Evolutionary conservation across 1,284 basidiomycete genomes (phyloP), one percentile per base, ranked within the genome.

Genomic region (Moniliella sp.): DNA sequence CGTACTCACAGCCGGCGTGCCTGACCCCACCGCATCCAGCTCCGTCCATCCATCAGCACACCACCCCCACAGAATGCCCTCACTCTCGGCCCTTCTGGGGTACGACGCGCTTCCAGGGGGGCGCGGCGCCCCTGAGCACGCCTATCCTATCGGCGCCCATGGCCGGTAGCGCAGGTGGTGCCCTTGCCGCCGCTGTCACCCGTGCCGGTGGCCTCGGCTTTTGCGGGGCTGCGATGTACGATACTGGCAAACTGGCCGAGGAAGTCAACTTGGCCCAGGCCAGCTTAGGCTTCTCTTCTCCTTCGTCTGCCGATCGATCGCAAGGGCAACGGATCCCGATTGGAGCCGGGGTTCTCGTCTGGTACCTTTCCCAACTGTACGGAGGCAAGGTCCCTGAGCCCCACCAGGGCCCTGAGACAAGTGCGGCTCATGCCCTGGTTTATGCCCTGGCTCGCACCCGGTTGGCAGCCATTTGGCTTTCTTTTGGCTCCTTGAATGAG

Each of bases 201-300:
- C 17, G 33, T 4, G 55, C 40, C 7, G 55, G 53, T 21, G 53
- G 48, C 7, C 44, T 58, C 8, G 55, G 55, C n/a, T 55, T 55
- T 33, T 42, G 57, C 31, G 55, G 53, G n/a, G 55, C 55, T 1
- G 55, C 53, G 19, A 50, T 48, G 30, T 47, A 40, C 28, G 34
- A 35, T 1, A 34, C 38, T 1, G 15, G 33, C 16, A 34, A 32
- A 18, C 37, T 58, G 5, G 27, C 36, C 9, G 11, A 27, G 15
- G 50, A 57, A 27, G 30, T 48, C 5, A 27, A 31, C 1, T 34
- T 38, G 16, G 52, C 48, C 1, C 33, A 15, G 13, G 17, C 4
- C 31, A 33, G 14, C 35, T 50, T 0, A 39, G 36, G 5, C 25
- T 40, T 11, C 19, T 31, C 3, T n/a, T n/a, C n/a, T n/a, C n/a